Evolutionary conservation across 768 basidiomycete species (phyloP), one percentile per base, ranked within the genome.

Genomic region (Boletus sp.): DNA sequence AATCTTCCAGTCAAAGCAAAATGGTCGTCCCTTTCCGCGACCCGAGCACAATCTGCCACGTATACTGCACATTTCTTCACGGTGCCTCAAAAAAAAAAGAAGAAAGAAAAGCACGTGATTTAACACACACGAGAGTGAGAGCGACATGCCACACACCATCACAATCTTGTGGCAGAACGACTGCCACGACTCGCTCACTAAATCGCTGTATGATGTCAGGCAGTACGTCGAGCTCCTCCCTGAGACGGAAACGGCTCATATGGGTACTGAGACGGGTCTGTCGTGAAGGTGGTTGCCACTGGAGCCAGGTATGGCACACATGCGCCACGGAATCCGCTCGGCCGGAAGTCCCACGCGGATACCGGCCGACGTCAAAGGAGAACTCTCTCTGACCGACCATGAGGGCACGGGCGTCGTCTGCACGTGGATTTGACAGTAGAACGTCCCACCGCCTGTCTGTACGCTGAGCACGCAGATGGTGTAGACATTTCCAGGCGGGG

Each of bases 11-110:
- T 46, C 7, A 58, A 7, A 58, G 3, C 30, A 48, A 32, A 18
- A 29, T 57, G 14, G 56, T 69, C 12, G 6, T 17, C 14, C 80
- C 80, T 11, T 70, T 64, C 46, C 75, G 55, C 59, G 74, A 75
- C 8, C 76, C 79, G 46, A 79, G 60, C 3, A 74, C 67, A 44
- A 82, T 77, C n/a, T 58, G 70, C 10, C 80, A 80, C 50, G 64
- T 76, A 29, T 72, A 65, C 71, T 2, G 77, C 71, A 55, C 79
- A 82, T 54, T 65, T 68, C 2, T 63, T 75, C 14, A 78, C 64
- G 59, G 78, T 77, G 61, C 78, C 79, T 80, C 24, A 24, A 24
- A 24, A 24, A 24, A 24, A 24, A 24, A 24, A n/a, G n/a, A n/a
- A n/a, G n/a, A 57, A 4, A 41, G 8, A 12, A 24, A 24, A 24